These are phyloP conservation scores for Melastoma malabathricum DNA, from an alignment of 345 rosid species.

Conservation along the genomic window DNA sequence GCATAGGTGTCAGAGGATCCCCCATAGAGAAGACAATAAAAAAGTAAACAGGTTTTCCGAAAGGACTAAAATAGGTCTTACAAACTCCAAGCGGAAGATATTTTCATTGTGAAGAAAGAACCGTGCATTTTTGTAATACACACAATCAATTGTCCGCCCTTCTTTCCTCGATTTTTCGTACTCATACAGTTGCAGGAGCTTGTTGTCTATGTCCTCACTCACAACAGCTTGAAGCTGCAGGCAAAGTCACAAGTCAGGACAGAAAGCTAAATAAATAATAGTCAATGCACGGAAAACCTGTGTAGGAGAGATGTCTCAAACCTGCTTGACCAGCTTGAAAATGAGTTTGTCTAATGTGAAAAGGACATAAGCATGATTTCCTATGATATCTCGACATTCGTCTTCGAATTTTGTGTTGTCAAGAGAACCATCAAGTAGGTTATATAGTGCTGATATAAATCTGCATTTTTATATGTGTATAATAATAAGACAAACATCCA, in stretches of 20 bases:
- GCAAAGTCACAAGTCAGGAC: constrained; percentile 9
- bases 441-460: constrained; percentile 67
- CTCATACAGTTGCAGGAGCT: constrained; percentile 75
- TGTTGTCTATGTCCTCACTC: constrained; percentile 72
- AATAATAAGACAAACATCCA: no score
- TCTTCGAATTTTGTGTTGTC: constrained; percentile 94
- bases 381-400: constrained; percentile 90
- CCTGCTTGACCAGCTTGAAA: constrained; percentile 92
- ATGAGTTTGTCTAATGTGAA: constrained; percentile 91
- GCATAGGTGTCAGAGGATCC: background rate
- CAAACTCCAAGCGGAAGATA: constrained; percentile 72
- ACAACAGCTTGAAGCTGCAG: constrained; percentile 86
- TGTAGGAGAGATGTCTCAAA: constrained; percentile 9
- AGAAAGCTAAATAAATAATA: constrained; percentile 6
- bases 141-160: constrained; percentile 46
- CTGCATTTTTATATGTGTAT: constrained; percentile 18
- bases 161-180: constrained; percentile 64
- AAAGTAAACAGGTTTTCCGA: no score
- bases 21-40: no score
- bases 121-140: constrained; percentile 71
- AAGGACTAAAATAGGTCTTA: constrained; percentile 23
- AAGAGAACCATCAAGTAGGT: constrained; percentile 75
- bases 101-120: constrained; percentile 83
- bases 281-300: constrained; percentile 4
- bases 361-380: constrained; percentile 79